These are phyloP conservation scores for Spatholobus suberectus DNA, from an alignment of 306 rosid species.

Conservation along the genomic window DNA sequence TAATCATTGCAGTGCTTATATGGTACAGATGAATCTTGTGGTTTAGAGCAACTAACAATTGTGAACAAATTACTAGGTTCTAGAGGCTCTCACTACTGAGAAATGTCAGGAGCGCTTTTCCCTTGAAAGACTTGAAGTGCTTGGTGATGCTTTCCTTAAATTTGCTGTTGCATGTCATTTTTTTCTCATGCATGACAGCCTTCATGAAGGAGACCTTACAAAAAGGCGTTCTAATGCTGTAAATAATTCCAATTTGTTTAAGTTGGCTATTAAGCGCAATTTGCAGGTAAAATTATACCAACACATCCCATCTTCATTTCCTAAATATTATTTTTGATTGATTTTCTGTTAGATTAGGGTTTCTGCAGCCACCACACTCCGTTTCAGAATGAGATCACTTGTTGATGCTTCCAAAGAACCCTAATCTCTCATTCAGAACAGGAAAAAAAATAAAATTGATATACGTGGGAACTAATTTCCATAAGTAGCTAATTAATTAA, in stretches of 20 bases:
- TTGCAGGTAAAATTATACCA: conserved; percentile 70
- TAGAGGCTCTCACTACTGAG: conserved; percentile 96
- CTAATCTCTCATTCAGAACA: not conserved
- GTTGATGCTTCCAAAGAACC: not conserved
- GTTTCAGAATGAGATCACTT: not conserved
- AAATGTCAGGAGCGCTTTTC: conserved; percentile 91
- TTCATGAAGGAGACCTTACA: conserved; percentile 95
- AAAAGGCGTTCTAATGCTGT: conserved; percentile 71
- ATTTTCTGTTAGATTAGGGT: conserved; percentile 23
- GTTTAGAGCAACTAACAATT: conserved; percentile 34
- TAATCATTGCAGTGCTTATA: conserved; percentile 27
- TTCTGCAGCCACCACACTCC: not conserved
- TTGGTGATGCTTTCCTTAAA: conserved; percentile 96
- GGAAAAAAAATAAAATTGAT: not conserved
- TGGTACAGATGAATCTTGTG: conserved; percentile 21
- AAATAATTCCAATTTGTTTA: conserved; percentile 77
- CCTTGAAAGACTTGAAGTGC: conserved; percentile 97
- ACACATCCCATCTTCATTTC: conserved; percentile 26
- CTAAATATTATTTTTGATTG: not conserved
- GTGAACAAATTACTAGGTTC: conserved; percentile 59
- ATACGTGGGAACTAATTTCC: not conserved
- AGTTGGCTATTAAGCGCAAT: conserved; percentile 73
- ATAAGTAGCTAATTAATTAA: not conserved
- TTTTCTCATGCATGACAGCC: conserved; percentile 67
- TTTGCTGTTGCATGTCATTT: conserved; percentile 80